These are phyloP conservation scores for Dendrocalamus latiflorus DNA, from an alignment of 202 grass and related monocot species.

Conservation along the genomic window DNA sequence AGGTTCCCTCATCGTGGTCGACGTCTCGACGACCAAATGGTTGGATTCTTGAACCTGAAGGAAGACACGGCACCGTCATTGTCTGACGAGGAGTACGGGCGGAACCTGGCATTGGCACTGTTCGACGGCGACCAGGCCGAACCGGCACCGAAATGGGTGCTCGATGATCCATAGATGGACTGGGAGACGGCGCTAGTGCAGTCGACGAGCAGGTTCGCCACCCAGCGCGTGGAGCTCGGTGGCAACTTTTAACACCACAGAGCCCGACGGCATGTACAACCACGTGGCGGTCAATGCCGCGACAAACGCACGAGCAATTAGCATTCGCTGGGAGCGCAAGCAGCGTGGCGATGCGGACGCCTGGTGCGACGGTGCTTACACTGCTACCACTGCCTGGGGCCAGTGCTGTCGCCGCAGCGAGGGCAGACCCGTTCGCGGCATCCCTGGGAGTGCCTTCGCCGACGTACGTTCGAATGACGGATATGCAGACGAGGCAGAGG, in stretches of 20 bases:
- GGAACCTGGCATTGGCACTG: conserved; percentile 35
- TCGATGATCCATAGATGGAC: conserved; percentile 24
- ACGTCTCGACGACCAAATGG: conserved; percentile 1
- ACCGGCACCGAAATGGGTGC: conserved; percentile 29
- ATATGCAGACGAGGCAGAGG: too few species aligned
- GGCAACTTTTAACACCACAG: conserved; percentile 41
- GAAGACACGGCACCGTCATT: conserved; percentile 13
- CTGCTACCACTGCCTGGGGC: background rate
- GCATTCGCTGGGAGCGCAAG: conserved; percentile 39
- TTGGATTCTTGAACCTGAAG: conserved; percentile 42
- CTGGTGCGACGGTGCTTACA: conserved; percentile 30
- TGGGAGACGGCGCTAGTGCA: conserved; percentile 50
- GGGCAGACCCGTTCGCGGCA: too few species aligned
- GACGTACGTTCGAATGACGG: too few species aligned
- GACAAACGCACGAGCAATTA: background rate
- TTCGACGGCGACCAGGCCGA: conserved; percentile 22
- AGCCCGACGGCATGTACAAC: conserved; percentile 41
- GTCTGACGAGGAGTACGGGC: conserved; percentile 28
- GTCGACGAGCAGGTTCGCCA: conserved; percentile 24
- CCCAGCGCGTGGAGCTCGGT: conserved; percentile 34
- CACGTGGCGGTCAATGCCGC: conserved; percentile 4
- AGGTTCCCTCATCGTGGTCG: background rate
- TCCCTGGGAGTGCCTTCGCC: too few species aligned
- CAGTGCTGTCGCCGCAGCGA: too few species aligned
- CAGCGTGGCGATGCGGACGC: conserved; percentile 16